Evolutionary conservation across 1,139 yeast species (phyloP).

Genomic region (Diutina scorzettiae): DNA sequence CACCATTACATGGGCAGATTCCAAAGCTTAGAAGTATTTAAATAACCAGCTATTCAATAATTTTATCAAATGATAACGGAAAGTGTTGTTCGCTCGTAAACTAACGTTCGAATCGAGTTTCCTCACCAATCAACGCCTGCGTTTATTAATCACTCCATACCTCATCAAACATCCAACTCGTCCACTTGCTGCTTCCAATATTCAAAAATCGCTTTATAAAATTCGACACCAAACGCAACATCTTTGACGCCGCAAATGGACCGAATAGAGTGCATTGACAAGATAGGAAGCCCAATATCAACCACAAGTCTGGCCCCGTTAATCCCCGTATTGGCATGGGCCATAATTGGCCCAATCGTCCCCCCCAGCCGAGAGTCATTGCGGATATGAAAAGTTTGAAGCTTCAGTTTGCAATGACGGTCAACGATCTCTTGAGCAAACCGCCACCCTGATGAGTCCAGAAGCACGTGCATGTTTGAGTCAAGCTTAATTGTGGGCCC

Average conservation of each 20-base stretch:
- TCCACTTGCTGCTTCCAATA: constrained; percentile 8
- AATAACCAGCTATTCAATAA: too few relatives aligned
- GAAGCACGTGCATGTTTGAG: constrained; percentile 30
- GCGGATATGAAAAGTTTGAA: constrained; percentile 33
- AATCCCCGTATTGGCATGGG: constrained; percentile 12
- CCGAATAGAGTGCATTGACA: constrained; percentile 36
- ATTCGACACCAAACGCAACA: constrained; percentile 29
- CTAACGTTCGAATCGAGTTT: too few relatives aligned
- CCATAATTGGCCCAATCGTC: constrained; percentile 33
- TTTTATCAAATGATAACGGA: too few relatives aligned
- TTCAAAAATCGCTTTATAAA: constrained; percentile 25
- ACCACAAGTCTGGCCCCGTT: constrained; percentile 27
- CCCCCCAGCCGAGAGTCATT: constrained; percentile 35
- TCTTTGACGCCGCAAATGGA: constrained; percentile 32
- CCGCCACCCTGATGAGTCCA: constrained; percentile 28
- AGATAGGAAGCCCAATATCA: constrained; percentile 35
- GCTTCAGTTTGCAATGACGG: constrained; percentile 11
- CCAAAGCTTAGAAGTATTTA: too few relatives aligned
- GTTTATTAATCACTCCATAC: too few relatives aligned
- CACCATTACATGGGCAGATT: too few relatives aligned
- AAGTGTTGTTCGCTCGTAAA: too few relatives aligned
- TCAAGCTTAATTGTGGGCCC: constrained; percentile 31
- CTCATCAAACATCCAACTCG: neutral
- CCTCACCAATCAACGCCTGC: too few relatives aligned
- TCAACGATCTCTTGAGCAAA: constrained; percentile 22